Evolutionary conservation across 169 alveolate genomes (phyloP), one percentile per base, ranked within the genome.

Genomic region (Eimeria maxima): DNA sequence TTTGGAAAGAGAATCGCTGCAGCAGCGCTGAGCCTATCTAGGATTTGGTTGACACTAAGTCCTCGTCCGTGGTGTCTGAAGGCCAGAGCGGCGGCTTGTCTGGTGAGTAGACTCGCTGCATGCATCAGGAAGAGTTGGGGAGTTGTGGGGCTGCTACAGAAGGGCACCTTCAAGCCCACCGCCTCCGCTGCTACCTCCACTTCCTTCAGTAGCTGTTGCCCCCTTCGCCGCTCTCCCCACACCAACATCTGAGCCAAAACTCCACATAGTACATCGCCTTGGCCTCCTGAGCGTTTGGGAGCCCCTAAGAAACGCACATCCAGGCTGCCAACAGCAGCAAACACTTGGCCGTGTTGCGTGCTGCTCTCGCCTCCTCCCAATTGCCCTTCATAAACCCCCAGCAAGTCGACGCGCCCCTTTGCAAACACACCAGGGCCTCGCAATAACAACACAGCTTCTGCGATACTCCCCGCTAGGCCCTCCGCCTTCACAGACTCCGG

Each of bases 201-300:
- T 53, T 7, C 60, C 2, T 53, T 7, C 60, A 11, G 60, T 14
- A 11, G 60, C 60, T 53, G 60, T 3, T 53, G 60, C 16, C 60
- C 45, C 24, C 84, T 29, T 20, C 24, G 67, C 47, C 89, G 38
- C 63, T 78, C 89, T 7, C 38, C 33, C 89, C 95, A 91, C 27
- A 83, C 95, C 8, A 91, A 6, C 42, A 57, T 33, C n/a, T 83
- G 63, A 27, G 95, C 95, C 18, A 91, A 67, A 5, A 91, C 90
- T 13, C 95, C 95, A 22, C 81, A 33, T 18, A 91, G 90, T 13
- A 91, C 65, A 53, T 91, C 95, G 2, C 95, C 95, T 65, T 91
- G 95, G 6, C 95, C 95, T 14, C 95, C 95, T 1, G 95, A 91
- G 27, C 95, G 55, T 71, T 91, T 91, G 18, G 95, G 95, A 27